phyloP scores from a whole-genome alignment of 768 basidiomycete species.

The Fomitopsis serialis region DNA sequence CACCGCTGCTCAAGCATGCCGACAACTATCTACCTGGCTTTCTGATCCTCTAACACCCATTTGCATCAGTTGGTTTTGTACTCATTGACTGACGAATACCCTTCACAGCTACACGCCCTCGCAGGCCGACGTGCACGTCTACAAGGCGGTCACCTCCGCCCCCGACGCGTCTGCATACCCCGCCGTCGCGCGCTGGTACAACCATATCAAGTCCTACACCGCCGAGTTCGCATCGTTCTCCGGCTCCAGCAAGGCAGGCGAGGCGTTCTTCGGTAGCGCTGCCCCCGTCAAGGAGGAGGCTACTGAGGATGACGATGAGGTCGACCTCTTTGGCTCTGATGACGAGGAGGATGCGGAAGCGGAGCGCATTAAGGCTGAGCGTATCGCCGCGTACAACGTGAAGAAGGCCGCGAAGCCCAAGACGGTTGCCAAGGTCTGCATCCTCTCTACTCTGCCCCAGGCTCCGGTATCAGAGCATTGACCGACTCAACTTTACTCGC shows the following conservation, averaged over 20 bases:
- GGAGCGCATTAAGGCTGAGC: constrained; percentile 71
- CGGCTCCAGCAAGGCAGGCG: constrained; percentile 80
- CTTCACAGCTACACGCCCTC: constrained; percentile 75
- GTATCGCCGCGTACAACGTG: constrained; percentile 87
- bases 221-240: constrained; percentile 74
- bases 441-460: background rate
- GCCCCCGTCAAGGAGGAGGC: constrained; percentile 39
- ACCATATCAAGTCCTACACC: constrained; percentile 84
- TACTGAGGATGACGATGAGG: constrained; percentile 32
- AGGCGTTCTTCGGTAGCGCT: constrained; percentile 58
- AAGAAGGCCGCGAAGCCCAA: constrained; percentile 93
- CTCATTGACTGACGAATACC: background rate
- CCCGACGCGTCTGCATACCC: constrained; percentile 65
- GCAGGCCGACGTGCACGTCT: constrained; percentile 91
- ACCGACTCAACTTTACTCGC: background rate
- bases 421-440: constrained; percentile 72
- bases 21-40: constrained; percentile 64
- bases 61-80: background rate
- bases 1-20: constrained; percentile 76
- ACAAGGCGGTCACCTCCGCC: constrained; percentile 67
- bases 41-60: constrained; percentile 45
- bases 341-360: constrained; percentile 43
- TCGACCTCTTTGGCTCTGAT: constrained; percentile 79
- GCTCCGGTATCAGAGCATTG: background rate
- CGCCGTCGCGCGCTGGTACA: constrained; percentile 87